Base-by-base conservation (phyloP, 345 rosid genomes). In the Rhodamnia rubescens region DNA sequence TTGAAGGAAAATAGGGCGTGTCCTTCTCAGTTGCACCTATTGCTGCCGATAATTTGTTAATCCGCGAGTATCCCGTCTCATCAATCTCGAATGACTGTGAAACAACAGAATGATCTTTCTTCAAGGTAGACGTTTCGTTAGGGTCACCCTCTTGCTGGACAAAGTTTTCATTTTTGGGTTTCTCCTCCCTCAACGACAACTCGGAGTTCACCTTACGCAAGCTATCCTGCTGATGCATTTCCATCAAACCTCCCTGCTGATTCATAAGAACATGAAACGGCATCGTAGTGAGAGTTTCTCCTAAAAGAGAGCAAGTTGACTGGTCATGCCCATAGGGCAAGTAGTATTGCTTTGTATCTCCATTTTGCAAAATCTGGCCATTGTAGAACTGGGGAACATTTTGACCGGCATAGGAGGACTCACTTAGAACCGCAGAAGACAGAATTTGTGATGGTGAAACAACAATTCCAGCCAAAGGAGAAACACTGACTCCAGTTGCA, bases 361-460 rank as follows among this genome's bases (percentile, higher is more conserved):
- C 90, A 87, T 57, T 89, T 83, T 90, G 92, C 86, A 90, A 85
- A 90, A 89, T 86, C 85, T 89, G 92, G 82, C 85, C 91, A 21
- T 88, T 90, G 85, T 89, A 89, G 89, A 86, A 89, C 59, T 88
- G 94, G 11, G 93, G 91, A 87, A 88, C 85, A 50, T 85, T 87
- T 88, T 95, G 96, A 75, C 84, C 86, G 50, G 92, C 88, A 90
- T 27, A 82, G 75, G 92, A 88, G 74, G 94, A 90, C 88, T 86
- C 85, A 57, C 87, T 91, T 61, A 89, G 86, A 88, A 91, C 84
- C 15, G 89, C 87, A 84, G 93, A 86, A 84, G 94, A 85, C 47
- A 87, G 91, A 84, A 74, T 84, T 85, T 92, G 87, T 16, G 91
- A 78, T 85, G 89, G 87, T 50, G 91, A 90, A 84, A 81, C 84